Conservation (phyloP, 495 filamentous ascomycete genomes). For the Hyaloscypha finlandica region DNA sequence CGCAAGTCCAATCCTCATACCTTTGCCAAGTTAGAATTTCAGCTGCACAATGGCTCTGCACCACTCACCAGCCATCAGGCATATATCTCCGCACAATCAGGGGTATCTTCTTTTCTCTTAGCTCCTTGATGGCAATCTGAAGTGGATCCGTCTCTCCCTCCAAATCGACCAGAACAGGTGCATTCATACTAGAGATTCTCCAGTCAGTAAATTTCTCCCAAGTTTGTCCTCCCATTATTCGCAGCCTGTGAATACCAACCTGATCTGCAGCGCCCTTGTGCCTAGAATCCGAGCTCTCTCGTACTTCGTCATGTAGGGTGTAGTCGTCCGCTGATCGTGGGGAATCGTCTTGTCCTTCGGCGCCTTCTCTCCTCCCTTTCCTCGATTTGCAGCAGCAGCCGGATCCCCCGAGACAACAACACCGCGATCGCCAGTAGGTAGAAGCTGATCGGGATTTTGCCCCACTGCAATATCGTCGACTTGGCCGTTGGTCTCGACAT, state of each 20-base stretch:
- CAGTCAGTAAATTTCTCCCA: conserved; percentile 1
- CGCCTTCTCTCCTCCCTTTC: conserved; percentile 51
- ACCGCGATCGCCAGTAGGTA: conserved; percentile 50
- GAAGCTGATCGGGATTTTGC: conserved; percentile 43
- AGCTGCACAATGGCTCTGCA: conserved; percentile 14
- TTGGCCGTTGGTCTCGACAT: conserved; percentile 48
- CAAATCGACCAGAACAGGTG: conserved; percentile 92
- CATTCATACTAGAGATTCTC: conserved; percentile 76
- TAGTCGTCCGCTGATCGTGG: conserved; percentile 85
- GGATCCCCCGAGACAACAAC: conserved; percentile 76
- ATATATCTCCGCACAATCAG: conserved; percentile 92
- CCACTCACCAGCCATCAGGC: conserved; percentile 92
- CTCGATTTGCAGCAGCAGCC: conserved; percentile 60
- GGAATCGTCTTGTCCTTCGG: conserved; percentile 87
- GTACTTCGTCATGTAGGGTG: conserved; percentile 99
- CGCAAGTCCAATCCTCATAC: conserved; percentile 99
- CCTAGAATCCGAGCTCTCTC: conserved; percentile 91
- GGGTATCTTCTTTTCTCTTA: conserved; percentile 97
- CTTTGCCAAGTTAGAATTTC: conserved; percentile 46
- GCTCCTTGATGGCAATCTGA: conserved; percentile 95
- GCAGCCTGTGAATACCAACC: conserved; percentile 52
- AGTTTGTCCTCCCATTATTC: background rate
- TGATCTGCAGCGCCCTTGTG: conserved; percentile 93
- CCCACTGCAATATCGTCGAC: conserved; percentile 43
- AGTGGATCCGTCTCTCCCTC: conserved; percentile 98